A percentile compares a stretch with the other conserved stretches of the same genome.
Conservation (phyloP, 2,329 filamentous ascomycete genomes). For the Arthrobotrys entomopaga region DNA sequence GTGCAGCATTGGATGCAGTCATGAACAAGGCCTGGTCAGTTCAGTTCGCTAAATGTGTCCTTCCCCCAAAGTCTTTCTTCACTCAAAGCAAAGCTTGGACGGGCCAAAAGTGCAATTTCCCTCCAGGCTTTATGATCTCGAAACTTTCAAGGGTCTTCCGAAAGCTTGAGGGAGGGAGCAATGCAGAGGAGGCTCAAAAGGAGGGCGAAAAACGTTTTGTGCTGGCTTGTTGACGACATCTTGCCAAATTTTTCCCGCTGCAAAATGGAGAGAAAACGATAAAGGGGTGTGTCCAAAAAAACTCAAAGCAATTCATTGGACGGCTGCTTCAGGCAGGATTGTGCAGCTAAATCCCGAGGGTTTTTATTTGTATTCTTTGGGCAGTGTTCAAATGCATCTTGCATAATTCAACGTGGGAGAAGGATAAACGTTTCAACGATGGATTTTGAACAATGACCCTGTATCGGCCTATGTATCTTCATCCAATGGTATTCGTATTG, state of each 20-base stretch:
- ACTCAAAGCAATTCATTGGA: background rate
- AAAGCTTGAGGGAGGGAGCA: background rate
- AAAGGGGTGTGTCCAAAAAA: constrained; percentile 3
- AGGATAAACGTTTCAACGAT: background rate
- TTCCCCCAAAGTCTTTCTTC: constrained; percentile 3
- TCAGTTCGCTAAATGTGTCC: constrained; percentile 34
- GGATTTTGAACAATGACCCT: constrained; percentile 40
- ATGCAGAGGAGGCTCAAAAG: constrained; percentile 39
- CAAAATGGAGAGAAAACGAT: constrained; percentile 9
- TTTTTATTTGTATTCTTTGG: background rate
- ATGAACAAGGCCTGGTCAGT: constrained; percentile 28
- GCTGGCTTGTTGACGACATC: constrained; percentile 19
- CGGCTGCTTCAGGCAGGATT: no score
- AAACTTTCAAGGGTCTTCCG: constrained; percentile 22
- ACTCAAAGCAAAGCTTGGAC: constrained; percentile 31
- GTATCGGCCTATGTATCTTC: background rate
- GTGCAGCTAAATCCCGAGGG: no score
- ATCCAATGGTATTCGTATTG: constrained; percentile 23
- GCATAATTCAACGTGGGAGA: background rate
- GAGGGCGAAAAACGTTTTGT: constrained; percentile 4
- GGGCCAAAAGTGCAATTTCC: constrained; percentile 51
- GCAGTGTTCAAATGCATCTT: background rate
- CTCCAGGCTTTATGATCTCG: constrained; percentile 22
- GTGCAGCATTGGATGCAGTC: constrained; percentile 12
- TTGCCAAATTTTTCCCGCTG: constrained; percentile 7